Base-by-base conservation (phyloP, 2,329 filamentous ascomycete genomes). In the Colletotrichum tofieldiae region DNA sequence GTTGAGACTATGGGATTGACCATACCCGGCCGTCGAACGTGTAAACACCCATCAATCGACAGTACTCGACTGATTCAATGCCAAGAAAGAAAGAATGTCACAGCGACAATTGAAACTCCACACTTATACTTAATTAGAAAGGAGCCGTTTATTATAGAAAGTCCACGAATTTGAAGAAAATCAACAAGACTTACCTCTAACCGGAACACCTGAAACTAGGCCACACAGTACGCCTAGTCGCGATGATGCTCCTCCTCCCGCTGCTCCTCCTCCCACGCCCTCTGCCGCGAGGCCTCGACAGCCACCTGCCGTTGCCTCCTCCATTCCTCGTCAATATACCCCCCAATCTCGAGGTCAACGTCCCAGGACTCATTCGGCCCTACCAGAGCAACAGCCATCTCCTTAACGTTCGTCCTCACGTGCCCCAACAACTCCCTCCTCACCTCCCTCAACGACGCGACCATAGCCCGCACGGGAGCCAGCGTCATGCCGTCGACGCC, bases 311-410 rank as follows among this genome's bases (percentile, higher is more conserved):
- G 47, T 32, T 63, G 60, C 35, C 18, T 23, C 60, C 14, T 41
- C 60, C 60, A 63, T 3, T 63, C 60, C n/a, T 52, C 47, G n/a
- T 51, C 32, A 23, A 51, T 39, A 7, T 41, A 64, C 1, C 35
- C 60, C 11, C 37, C 49, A 12, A n/a, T 18, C 37, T 23, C 69
- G 41, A 39, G 41, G 37, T 59, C 54, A 0, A 39, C 51, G 3
- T 72, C 52, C 29, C 43, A 63, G 11, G 32, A 12, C 14, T 45
- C 45, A 14, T 58, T 59, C 11, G 65, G 43, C 9, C 69, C 69
- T 12, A 72, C 69, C 12, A 72, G 69, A 45, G 59, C 65, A 23
- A 51, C 45, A 0, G 65, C 69, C 59, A 72, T 35, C 69, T 72
- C 69, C n/a, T 37, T 47, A 14, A 59, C 47, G 39, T 39, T 47